Conservation (phyloP, 495 filamentous ascomycete genomes). For the Pseudevernia furfuracea region DNA sequence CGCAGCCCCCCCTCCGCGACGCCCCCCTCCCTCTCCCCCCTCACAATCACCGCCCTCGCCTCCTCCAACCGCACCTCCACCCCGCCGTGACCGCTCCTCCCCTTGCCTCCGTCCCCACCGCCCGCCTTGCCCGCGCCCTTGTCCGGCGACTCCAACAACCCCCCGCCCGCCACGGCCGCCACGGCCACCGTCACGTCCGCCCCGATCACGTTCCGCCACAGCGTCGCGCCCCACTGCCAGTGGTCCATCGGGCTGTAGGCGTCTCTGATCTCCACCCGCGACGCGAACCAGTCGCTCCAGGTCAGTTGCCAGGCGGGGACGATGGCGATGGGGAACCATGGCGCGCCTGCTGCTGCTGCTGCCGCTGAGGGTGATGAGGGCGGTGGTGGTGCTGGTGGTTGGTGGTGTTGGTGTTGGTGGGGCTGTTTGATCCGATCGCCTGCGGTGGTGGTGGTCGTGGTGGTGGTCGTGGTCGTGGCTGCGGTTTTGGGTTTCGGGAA, state of each 20-base stretch:
- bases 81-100: conserved; percentile 29
- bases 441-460: no score
- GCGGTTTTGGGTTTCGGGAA: conserved; percentile 14
- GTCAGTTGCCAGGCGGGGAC: conserved; percentile 71
- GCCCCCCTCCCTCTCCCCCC: conserved; percentile 26
- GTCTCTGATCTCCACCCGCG: conserved; percentile 63
- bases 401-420: no score
- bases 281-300: conserved; percentile 65
- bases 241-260: conserved; percentile 77
- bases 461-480: no score
- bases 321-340: conserved; percentile 57
- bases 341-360: no score
- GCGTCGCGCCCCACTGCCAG: conserved; percentile 96
- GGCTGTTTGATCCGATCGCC: no score
- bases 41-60: conserved; percentile 50
- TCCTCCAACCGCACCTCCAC: conserved; percentile 49
- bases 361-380: no score
- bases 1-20: conserved; percentile 24
- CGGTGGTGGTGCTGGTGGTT: no score
- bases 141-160: not conserved
- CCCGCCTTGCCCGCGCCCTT: not conserved
- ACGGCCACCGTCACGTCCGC: conserved; percentile 80
- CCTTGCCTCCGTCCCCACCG: conserved; percentile 15
- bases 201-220: conserved; percentile 83
- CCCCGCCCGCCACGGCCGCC: conserved; percentile 3